Evolutionary conservation across 2,329 filamentous ascomycete genomes (phyloP).

Genomic region (Cladosporium sp.): DNA sequence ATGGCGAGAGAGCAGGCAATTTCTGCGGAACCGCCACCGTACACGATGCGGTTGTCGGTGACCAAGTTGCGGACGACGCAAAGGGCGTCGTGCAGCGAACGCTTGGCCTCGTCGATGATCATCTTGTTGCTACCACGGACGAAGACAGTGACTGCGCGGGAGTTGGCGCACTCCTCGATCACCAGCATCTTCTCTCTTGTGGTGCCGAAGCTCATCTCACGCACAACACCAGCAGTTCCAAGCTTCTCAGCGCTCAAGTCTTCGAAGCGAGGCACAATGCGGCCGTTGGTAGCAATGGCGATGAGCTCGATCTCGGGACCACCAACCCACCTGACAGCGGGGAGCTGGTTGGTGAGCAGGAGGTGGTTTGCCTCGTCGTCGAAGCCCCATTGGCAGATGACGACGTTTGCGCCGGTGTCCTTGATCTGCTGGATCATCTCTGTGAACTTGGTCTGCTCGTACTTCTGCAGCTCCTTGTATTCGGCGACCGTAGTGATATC

Average conservation of each 20-base stretch:
- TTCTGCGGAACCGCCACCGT: constrained; percentile 93
- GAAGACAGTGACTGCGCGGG: constrained; percentile 91
- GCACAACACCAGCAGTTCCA: constrained; percentile 82
- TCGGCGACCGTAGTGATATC: constrained; percentile 97
- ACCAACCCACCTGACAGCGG: constrained; percentile 95
- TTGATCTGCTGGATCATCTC: constrained; percentile 99
- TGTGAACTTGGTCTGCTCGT: constrained; percentile 93
- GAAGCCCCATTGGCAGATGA: constrained; percentile 99
- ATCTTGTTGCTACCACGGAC: constrained; percentile 99
- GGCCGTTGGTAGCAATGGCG: constrained; percentile 95
- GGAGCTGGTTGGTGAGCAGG: constrained; percentile 91
- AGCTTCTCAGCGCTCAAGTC: constrained; percentile 90
- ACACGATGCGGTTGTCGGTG: constrained; percentile 93
- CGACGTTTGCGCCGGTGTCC: constrained; percentile 92
- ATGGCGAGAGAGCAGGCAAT: constrained; percentile 96
- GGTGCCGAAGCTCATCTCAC: constrained; percentile 95
- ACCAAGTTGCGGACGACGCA: constrained; percentile 98
- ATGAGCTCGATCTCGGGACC: constrained; percentile 98
- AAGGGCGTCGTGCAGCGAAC: constrained; percentile 93
- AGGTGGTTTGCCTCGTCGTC: constrained; percentile 99
- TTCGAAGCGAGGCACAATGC: constrained; percentile 96
- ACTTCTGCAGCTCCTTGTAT: constrained; percentile 95
- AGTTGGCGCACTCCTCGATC: constrained; percentile 99
- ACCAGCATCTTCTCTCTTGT: constrained; percentile 99
- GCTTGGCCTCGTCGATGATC: constrained; percentile 99